Evolutionary conservation across 345 rosid genomes (phyloP).

Genomic region (Noccaea caerulescens): DNA sequence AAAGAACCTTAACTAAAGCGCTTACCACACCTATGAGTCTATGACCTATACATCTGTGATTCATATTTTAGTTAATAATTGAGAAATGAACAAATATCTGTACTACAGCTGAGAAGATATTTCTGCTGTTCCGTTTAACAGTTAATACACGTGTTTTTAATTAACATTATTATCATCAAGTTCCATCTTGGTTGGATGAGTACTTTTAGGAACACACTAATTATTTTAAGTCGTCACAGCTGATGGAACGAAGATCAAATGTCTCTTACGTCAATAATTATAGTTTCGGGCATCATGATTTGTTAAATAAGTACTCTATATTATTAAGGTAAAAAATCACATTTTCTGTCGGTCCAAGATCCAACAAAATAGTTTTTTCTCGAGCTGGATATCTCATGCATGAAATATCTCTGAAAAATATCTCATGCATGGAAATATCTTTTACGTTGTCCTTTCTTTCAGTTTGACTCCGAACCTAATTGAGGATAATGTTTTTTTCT

Average conservation of each 20-base stretch:
- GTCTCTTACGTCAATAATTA: conserved; percentile 15
- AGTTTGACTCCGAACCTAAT: conserved; percentile 32
- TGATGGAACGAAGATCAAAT: conserved; percentile 22
- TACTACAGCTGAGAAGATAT: conserved; percentile 24
- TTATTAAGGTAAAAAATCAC: background rate
- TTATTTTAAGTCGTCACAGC: conserved; percentile 3
- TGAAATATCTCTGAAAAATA: conserved; percentile 29
- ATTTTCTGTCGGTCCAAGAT: conserved; percentile 28
- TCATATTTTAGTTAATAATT: background rate
- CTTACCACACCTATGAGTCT: background rate
- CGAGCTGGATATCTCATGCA: conserved; percentile 26
- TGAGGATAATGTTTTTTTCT: conserved; percentile 36
- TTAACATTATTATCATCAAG: conserved; percentile 15
- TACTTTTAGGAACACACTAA: conserved; percentile 26
- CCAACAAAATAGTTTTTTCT: conserved; percentile 20
- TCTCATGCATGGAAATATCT: conserved; percentile 41
- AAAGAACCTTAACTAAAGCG: background rate
- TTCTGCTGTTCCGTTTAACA: background rate
- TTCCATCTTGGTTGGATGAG: conserved; percentile 27
- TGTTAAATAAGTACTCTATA: conserved; percentile 16
- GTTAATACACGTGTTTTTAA: conserved; percentile 30
- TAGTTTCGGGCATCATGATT: conserved; percentile 21
- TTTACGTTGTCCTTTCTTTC: conserved; percentile 32
- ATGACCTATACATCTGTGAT: background rate
- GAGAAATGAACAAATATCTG: conserved; percentile 8